A percentile compares a stretch with the other conserved stretches of the same genome.
phyloP scores from a whole-genome alignment of 2,329 filamentous ascomycete genomes.

The Calonectria pseudoturangicola region DNA sequence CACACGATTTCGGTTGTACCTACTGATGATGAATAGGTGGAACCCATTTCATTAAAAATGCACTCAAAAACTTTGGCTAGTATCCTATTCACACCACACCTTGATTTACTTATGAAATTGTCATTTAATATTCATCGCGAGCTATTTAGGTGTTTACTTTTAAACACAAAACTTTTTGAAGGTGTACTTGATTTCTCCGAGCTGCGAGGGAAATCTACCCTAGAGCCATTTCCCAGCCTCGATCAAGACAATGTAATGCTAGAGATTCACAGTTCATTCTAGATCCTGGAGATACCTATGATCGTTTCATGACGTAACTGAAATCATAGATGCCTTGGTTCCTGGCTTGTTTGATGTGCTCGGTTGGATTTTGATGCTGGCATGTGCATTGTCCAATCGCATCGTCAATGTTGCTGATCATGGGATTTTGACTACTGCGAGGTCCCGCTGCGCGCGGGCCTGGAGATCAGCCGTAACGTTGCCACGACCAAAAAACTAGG shows the following conservation, averaged over 20 bases:
- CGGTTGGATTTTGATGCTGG: neutral
- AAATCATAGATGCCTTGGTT: neutral
- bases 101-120: no score
- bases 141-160: no score
- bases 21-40: no score
- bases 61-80: no score
- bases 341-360: neutral
- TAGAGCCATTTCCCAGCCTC: neutral
- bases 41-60: no score
- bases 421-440: neutral
- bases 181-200: no score
- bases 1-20: no score
- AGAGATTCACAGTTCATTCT: neutral
- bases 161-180: no score
- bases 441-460: neutral
- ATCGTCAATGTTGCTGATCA: neutral
- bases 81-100: no score
- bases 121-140: no score
- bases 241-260: neutral
- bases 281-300: neutral
- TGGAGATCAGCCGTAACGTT: neutral
- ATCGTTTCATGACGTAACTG: neutral
- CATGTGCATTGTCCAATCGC: neutral
- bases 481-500: neutral
- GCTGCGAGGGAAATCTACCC: neutral